Conservation (phyloP, 2,329 filamentous ascomycete species). For the Colletotrichum graminicola region DNA sequence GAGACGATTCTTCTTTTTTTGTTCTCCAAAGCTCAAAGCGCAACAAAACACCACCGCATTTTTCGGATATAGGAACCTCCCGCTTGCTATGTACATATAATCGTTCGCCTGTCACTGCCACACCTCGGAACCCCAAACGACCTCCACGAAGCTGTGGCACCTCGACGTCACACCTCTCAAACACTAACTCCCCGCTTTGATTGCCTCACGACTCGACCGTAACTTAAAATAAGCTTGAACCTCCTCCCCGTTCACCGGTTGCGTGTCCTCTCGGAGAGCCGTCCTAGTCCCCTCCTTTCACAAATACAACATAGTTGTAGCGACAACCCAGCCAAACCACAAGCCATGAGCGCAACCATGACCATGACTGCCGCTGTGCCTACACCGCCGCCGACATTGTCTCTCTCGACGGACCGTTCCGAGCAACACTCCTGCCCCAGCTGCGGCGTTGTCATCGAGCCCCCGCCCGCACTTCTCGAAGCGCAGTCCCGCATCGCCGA, state of each 20-base stretch:
- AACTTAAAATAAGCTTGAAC: conserved; percentile 28
- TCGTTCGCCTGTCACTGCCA: conserved; percentile 31
- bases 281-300: background rate
- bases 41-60: conserved; percentile 9
- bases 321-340: background rate
- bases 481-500: conserved; percentile 74
- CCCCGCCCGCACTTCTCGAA: conserved; percentile 60
- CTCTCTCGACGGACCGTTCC: conserved; percentile 41
- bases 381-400: conserved; percentile 39
- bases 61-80: conserved; percentile 4
- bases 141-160: conserved; percentile 21
- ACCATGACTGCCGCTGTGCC: conserved; percentile 42
- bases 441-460: conserved; percentile 60
- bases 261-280: background rate
- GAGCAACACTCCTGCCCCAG: conserved; percentile 59
- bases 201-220: conserved; percentile 19
- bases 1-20: background rate
- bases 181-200: conserved; percentile 31
- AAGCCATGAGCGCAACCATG: conserved; percentile 43
- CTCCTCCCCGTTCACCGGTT: background rate
- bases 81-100: conserved; percentile 14
- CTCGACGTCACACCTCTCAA: conserved; percentile 34
- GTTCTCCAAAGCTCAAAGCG: background rate
- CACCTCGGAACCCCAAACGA: conserved; percentile 27
- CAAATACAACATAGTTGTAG: background rate